Base-by-base conservation (phyloP, 805 yeast species). In the Alloascoidea africana region DNA sequence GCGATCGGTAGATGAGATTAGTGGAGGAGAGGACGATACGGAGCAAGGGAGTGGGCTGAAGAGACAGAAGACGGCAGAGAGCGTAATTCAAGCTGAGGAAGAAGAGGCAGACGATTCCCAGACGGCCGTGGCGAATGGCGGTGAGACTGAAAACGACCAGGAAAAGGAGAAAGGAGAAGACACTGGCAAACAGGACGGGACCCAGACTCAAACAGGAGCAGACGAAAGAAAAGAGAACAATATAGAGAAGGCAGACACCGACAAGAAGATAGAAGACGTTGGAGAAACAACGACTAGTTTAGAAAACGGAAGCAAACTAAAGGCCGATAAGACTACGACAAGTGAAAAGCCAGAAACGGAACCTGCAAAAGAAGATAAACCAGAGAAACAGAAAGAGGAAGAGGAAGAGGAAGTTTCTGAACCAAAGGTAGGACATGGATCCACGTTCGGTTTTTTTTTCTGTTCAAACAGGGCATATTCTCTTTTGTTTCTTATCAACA, bases 171-270 rank as follows among this genome's bases (percentile, higher is more conserved):
- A 35, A n/a, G 15, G 18, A 11, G 46, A 40, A 16, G 38, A 39
- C 14, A 34, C 23, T 32, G 39, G 39, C 2, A 44, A 39, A 6
- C 51, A 48, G 32, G 48, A 45, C 36, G 42, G 32, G 37, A 11
- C 41, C 36, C 33, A 41, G 41, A 16, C 36, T n/a, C n/a, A 44
- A 42, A 41, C 40, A 35, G 38, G 44, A 5, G 46, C 34, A 36
- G 55, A 42, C 42, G 51, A 42, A 35, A 44, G 36, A n/a, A 54
- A 46, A 37, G 50, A 52, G 15, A 44, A 41, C 13, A 37, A 42
- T 33, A 49, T 48, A 35, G 47, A 44, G 16, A 50, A 47, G 37
- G 18, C 32, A 15, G 44, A 36, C 14, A 16, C 33, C 19, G 34
- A 18, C 17, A 16, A 18, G 14, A 17, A 27, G 17, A 35, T 13